These are phyloP conservation scores for Lycium ferocissimum DNA, from an alignment of 257 asterid species.

Conservation along the genomic window DNA sequence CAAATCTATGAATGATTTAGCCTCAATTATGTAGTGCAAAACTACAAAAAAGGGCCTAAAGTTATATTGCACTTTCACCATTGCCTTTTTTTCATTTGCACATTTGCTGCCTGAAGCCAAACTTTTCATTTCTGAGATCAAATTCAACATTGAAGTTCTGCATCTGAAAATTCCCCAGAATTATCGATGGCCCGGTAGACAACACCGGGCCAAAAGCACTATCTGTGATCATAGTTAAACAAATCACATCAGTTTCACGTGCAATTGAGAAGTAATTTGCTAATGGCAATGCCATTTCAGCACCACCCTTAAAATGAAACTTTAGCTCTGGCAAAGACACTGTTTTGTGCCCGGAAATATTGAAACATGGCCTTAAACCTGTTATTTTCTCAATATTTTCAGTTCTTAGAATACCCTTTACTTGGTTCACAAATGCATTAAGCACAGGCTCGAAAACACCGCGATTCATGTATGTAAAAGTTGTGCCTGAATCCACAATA, in stretches of 20 bases:
- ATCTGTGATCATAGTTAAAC: conserved; percentile 66
- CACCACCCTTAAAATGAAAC: conserved; percentile 86
- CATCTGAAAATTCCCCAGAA: conserved; percentile 85
- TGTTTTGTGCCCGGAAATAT: conserved; percentile 52
- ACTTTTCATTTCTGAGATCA: conserved; percentile 73
- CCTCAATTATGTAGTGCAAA: neutral
- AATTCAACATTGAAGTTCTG: conserved; percentile 79
- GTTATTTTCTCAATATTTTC: conserved; percentile 53
- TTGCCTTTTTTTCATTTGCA: conserved; percentile 49
- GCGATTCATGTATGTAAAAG: conserved; percentile 62
- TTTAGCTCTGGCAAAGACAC: conserved; percentile 58
- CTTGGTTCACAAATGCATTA: conserved; percentile 54
- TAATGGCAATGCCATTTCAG: conserved; percentile 66
- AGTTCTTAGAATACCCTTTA: conserved; percentile 55
- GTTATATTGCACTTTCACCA: neutral
- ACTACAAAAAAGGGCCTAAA: neutral
- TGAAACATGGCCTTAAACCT: conserved; percentile 79
- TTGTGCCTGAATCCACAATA: conserved; percentile 86
- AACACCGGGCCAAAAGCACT: conserved; percentile 48
- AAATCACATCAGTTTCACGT: conserved; percentile 45
- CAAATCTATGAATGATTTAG: neutral
- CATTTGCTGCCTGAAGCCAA: conserved; percentile 71
- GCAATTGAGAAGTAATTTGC: conserved; percentile 69
- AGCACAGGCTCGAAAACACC: conserved; percentile 48
- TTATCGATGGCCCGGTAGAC: conserved; percentile 69